These are phyloP conservation scores for Blechomonas ayalai DNA, from an alignment of 208 protist species.

Conservation along the genomic window DNA sequence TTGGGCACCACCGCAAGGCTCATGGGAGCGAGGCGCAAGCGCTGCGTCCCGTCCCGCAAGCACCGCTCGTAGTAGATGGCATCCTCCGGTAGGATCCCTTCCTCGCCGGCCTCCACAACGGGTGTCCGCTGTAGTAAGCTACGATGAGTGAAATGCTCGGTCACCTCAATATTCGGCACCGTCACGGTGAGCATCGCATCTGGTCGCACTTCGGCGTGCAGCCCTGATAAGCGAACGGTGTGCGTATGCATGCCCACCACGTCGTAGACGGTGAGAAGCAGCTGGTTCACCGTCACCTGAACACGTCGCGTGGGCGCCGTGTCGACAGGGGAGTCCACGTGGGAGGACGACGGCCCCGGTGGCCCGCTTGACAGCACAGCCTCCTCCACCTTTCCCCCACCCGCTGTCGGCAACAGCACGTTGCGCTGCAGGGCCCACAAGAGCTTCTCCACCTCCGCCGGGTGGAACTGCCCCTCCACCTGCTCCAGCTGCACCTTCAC, in stretches of 20 bases:
- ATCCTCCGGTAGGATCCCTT: too few relatives aligned
- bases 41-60: neutral
- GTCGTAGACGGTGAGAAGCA: slow-evolving; percentile 56
- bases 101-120: too few relatives aligned
- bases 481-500: slow-evolving; percentile 47
- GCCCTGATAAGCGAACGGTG: slow-evolving; percentile 29
- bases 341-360: too few relatives aligned
- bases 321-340: neutral
- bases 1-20: slow-evolving; percentile 51
- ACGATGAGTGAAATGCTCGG: slow-evolving; percentile 59
- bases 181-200: slow-evolving; percentile 28
- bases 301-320: slow-evolving; percentile 17
- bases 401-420: slow-evolving; percentile 36
- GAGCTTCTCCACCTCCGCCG: slow-evolving; percentile 53
- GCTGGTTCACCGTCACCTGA: slow-evolving; percentile 32
- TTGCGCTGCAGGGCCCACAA: slow-evolving; percentile 55
- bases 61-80: neutral
- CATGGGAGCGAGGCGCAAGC: slow-evolving; percentile 21
- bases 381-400: too few relatives aligned
- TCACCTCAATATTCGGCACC: slow-evolving; percentile 28
- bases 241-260: slow-evolving; percentile 51
- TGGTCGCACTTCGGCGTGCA: slow-evolving; percentile 23
- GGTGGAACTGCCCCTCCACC: slow-evolving; percentile 40
- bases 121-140: slow-evolving; percentile 43
- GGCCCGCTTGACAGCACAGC: too few relatives aligned